Percentiles rank a stretch among this genome's conserved stretches.
Evolutionary conservation across 768 basidiomycete species (phyloP).

Genomic region (Hortiboletus campestris): DNA sequence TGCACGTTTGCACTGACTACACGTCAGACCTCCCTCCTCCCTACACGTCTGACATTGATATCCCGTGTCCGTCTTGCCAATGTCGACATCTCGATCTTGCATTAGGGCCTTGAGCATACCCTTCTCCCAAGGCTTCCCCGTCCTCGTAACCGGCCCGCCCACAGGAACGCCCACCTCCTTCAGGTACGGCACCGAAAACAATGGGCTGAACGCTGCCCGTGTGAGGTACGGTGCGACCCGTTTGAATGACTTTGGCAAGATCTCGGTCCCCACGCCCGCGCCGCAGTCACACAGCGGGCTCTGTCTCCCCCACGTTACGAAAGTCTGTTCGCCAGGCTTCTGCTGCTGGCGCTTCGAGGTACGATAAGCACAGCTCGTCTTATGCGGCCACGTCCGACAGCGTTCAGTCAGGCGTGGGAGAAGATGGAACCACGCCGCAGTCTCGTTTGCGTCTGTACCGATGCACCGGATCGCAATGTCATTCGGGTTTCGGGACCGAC

Average conservation of each 20-base stretch:
- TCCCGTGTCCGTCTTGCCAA: background rate
- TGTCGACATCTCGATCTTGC: background rate
- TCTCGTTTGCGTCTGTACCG: slow-evolving; percentile 15
- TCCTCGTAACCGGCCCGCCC: background rate
- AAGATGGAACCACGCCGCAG: slow-evolving; percentile 47
- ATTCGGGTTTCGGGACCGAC: background rate
- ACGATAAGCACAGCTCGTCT: slow-evolving; percentile 28
- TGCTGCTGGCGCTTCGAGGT: slow-evolving; percentile 21
- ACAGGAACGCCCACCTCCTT: slow-evolving; percentile 24
- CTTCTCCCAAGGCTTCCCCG: background rate
- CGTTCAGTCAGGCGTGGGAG: slow-evolving; percentile 53
- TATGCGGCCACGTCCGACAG: slow-evolving; percentile 57
- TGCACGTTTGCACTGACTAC: slow-evolving; percentile 37
- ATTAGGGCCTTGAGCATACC: background rate
- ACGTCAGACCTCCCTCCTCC: slow-evolving; percentile 16
- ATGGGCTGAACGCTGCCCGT: slow-evolving; percentile 50
- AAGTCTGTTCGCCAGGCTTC: slow-evolving; percentile 20
- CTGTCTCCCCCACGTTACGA: slow-evolving; percentile 26
- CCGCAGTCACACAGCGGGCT: slow-evolving; percentile 16
- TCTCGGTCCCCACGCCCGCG: slow-evolving; percentile 11
- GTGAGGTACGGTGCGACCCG: slow-evolving; percentile 42
- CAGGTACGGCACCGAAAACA: slow-evolving; percentile 52
- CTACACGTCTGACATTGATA: slow-evolving; percentile 4
- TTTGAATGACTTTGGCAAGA: slow-evolving; percentile 34
- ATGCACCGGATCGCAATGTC: slow-evolving; percentile 9